Evolutionary conservation across 225 moss, liverwort and hornwort species (phyloP), one percentile per base, ranked within the genome.

Genomic region (Pleurozium schreberi): DNA sequence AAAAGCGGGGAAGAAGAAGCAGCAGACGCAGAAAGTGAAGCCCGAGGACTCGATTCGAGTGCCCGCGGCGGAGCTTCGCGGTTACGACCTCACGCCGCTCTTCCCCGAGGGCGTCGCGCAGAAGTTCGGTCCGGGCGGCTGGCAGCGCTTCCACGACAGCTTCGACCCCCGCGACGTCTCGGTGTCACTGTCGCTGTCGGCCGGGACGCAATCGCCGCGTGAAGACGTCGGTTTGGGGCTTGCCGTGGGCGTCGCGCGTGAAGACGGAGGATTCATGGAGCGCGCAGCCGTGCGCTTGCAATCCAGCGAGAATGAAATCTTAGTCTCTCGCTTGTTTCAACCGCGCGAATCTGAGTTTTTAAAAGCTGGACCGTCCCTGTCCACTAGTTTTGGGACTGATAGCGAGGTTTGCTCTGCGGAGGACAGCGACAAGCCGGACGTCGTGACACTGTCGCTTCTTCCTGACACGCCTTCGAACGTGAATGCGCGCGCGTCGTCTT

Each of bases 381-480:
- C 93, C 43, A 92, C 85, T 28, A 96, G 95, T 62, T 91, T 93
- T n/a, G 93, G 93, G 20, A 92, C 88, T 33, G 95, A 95, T 17
- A 95, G 96, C 43, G 97, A 97, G 75, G 95, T 95, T 12, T 93
- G 93, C 58, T 97, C 95, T 3, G 86, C 85, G n/a, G 94, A 92
- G 62, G 93, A 63, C n/a, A 77, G 76, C 7, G 64, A 69, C 60
- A 82, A 92, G 85, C 20, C 85, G 68, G 90, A 94, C 43, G 88
- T 97, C 12, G 96, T 98, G 10, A 98, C 98, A 36, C 87, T 98
- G 15, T 91, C 93, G 30, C 94, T 98, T 10, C 94, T 98, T 14
- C 97, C 97, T 3, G 92, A 97, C 58, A 95, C 95, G 22, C 98
- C 96, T 9, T 93, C 93, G 26, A 86, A 91, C 12, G 91, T 68